Evolutionary conservation across 192 early-diverging fungal genomes (phyloP).

Genomic region (Diversispora eburnea): DNA sequence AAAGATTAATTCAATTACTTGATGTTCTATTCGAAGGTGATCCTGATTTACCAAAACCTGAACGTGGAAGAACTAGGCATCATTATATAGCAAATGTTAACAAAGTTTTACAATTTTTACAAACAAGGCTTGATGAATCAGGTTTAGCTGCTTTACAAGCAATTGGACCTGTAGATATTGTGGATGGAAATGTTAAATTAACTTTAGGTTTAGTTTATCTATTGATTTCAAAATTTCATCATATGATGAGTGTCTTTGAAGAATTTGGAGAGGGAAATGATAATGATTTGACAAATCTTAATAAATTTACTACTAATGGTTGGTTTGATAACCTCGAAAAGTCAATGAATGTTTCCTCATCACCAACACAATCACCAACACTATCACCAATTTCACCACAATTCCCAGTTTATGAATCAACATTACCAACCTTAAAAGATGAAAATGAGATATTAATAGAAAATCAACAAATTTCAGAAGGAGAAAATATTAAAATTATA

Average conservation of each 20-base stretch:
- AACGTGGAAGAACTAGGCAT: constrained; percentile 27
- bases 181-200: constrained; percentile 28
- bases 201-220: constrained; percentile 27
- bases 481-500: too few relatives aligned
- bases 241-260: constrained; percentile 19
- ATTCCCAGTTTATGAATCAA: too few relatives aligned
- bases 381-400: too few relatives aligned
- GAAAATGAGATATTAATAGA: too few relatives aligned
- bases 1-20: constrained; percentile 20
- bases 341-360: too few relatives aligned
- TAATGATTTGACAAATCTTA: neutral
- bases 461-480: too few relatives aligned
- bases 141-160: constrained; percentile 22
- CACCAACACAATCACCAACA: too few relatives aligned
- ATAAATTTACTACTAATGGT: neutral
- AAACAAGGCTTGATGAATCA: constrained; percentile 12
- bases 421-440: too few relatives aligned
- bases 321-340: neutral
- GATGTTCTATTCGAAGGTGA: constrained; percentile 6
- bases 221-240: constrained; percentile 24
- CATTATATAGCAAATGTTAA: constrained; percentile 27
- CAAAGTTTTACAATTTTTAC: constrained; percentile 19
- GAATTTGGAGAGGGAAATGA: neutral
- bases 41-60: constrained; percentile 19
- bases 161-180: constrained; percentile 28